phyloP scores from a whole-genome alignment of 176 grass and related monocot genomes.

The Aegilops sharonensis region DNA sequence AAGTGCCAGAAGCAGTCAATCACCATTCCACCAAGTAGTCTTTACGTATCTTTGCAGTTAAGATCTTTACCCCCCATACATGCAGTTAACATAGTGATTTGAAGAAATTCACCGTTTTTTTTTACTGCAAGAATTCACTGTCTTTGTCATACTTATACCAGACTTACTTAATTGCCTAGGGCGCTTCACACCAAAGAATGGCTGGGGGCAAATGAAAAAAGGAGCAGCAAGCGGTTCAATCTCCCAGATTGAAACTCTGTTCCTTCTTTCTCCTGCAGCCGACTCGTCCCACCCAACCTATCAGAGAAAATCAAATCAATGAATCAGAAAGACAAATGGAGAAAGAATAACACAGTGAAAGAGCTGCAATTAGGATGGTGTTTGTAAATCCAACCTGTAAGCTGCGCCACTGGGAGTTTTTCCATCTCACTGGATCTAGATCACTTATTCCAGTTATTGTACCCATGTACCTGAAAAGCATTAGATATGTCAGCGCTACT shows the following conservation, averaged over 20 bases:
- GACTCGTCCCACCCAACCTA: slow-evolving; percentile 99
- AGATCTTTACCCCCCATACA: background rate
- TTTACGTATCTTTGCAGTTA: background rate
- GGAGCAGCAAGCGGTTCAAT: slow-evolving; percentile 90
- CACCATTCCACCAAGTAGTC: background rate
- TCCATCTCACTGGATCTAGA: slow-evolving; percentile 95
- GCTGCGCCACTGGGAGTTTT: slow-evolving; percentile 97
- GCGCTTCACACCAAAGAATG: slow-evolving; percentile 87
- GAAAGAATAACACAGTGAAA: background rate
- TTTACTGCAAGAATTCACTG: background rate
- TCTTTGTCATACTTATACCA: background rate
- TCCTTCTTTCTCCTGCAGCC: slow-evolving; percentile 83
- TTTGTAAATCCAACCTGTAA: slow-evolving; percentile 68
- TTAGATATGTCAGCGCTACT: too few relatives aligned
- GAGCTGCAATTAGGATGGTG: background rate
- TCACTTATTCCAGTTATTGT: slow-evolving; percentile 97
- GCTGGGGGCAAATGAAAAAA: slow-evolving; percentile 95
- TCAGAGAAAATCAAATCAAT: slow-evolving; percentile 18
- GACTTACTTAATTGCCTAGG: slow-evolving; percentile 68
- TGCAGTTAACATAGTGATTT: background rate
- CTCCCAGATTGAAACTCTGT: slow-evolving; percentile 97
- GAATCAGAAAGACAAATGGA: slow-evolving; percentile 1
- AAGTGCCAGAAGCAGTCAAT: background rate
- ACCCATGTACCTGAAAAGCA: slow-evolving; percentile 88
- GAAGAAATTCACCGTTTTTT: background rate